phyloP scores from a whole-genome alignment of 2,329 filamentous ascomycete genomes.

The Penicillium vulpinum region DNA sequence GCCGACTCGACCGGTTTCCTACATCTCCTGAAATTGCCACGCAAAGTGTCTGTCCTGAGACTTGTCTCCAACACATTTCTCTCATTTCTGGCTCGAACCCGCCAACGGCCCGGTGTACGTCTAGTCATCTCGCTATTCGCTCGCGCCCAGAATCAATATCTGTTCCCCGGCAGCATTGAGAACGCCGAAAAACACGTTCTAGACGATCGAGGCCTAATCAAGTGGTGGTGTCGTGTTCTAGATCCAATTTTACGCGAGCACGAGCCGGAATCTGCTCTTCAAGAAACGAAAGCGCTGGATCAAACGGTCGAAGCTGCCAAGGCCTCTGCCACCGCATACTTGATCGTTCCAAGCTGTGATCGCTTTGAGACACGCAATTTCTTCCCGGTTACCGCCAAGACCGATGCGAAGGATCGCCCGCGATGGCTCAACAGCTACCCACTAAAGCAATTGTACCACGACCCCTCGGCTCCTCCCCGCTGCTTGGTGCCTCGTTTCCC shows the following conservation, averaged over 20 bases:
- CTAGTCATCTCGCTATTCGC: slow-evolving; percentile 88
- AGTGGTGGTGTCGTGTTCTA: slow-evolving; percentile 92
- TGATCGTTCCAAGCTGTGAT: slow-evolving; percentile 86
- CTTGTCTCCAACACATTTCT: slow-evolving; percentile 74
- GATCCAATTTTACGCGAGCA: slow-evolving; percentile 67
- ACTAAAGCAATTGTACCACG: slow-evolving; percentile 70
- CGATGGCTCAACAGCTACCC: slow-evolving; percentile 65
- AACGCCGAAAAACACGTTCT: slow-evolving; percentile 85
- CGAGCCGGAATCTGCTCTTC: slow-evolving; percentile 42
- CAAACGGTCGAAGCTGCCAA: slow-evolving; percentile 32
- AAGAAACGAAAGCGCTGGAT: slow-evolving; percentile 31
- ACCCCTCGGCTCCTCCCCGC: slow-evolving; percentile 69
- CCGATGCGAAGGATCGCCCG: slow-evolving; percentile 38
- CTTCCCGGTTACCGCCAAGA: slow-evolving; percentile 59
- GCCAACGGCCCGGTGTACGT: slow-evolving; percentile 64
- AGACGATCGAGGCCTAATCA: slow-evolving; percentile 84
- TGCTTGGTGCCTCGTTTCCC: slow-evolving; percentile 89
- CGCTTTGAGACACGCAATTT: slow-evolving; percentile 76
- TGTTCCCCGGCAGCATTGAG: slow-evolving; percentile 89
- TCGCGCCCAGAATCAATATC: slow-evolving; percentile 85
- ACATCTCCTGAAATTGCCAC: slow-evolving; percentile 60
- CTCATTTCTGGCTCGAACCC: slow-evolving; percentile 67
- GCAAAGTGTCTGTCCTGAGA: slow-evolving; percentile 67
- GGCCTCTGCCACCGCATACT: slow-evolving; percentile 67
- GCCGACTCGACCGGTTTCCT: slow-evolving; percentile 94